Percentiles rank a stretch among this genome's conserved stretches.
Conservation (phyloP, 2,329 filamentous ascomycete genomes). For the Diaporthe ampelina region DNA sequence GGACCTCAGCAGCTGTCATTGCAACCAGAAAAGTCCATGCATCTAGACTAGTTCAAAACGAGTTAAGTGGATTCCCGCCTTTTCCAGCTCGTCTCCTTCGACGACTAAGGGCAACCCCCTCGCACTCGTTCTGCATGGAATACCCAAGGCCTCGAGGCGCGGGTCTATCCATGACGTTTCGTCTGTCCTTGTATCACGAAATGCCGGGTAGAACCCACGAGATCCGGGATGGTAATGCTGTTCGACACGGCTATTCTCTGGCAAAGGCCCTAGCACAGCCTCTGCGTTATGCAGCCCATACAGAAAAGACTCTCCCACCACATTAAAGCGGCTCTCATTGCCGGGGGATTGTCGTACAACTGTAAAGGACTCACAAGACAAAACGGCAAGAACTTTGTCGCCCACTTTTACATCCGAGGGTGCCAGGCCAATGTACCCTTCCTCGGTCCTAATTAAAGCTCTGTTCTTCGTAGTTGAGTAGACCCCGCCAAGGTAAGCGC, state of each 20-base stretch:
- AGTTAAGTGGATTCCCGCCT: neutral
- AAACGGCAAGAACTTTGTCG: conserved; percentile 4
- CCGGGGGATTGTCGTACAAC: conserved; percentile 2
- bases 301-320: neutral
- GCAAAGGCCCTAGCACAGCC: neutral
- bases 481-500: neutral
- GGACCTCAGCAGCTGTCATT: too few species aligned
- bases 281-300: conserved; percentile 5
- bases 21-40: too few species aligned
- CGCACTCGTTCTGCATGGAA: neutral
- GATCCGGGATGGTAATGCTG: neutral
- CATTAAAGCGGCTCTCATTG: neutral
- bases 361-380: neutral
- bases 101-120: rapidly evolving
- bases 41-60: neutral
- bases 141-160: neutral
- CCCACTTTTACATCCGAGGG: neutral
- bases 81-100: neutral
- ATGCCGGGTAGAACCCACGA: neutral
- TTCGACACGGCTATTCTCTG: neutral
- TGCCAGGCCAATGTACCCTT: conserved; percentile 11
- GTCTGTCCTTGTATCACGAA: neutral
- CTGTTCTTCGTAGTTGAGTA: neutral
- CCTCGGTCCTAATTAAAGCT: conserved; percentile 1
- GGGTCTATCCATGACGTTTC: neutral